A percentile compares a stretch with the other conserved stretches of the same genome.
phyloP scores from a whole-genome alignment of 768 basidiomycete species.

The Boletus sp. region DNA sequence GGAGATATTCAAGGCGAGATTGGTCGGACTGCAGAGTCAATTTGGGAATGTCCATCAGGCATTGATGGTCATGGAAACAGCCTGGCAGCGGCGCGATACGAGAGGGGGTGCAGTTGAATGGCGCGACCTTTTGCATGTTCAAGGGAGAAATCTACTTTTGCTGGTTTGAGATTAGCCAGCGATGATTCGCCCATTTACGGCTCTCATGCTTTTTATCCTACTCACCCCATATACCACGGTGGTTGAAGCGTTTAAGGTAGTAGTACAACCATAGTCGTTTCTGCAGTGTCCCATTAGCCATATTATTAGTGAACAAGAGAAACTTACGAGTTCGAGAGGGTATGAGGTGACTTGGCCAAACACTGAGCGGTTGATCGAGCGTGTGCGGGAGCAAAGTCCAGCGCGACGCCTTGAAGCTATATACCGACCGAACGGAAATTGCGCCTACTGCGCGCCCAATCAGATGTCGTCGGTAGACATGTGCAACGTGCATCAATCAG shows the following conservation, averaged over 20 bases:
- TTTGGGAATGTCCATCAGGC: constrained; percentile 62
- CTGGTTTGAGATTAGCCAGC: constrained; percentile 25
- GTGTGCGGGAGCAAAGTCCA: background rate
- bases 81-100: constrained; percentile 67
- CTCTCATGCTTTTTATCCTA: constrained; percentile 13
- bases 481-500: constrained; percentile 10
- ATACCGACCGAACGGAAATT: constrained; percentile 35
- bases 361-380: background rate
- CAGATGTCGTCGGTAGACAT: background rate
- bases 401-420: constrained; percentile 14
- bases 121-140: constrained; percentile 47
- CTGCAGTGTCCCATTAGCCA: constrained; percentile 13
- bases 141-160: constrained; percentile 29
- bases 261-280: constrained; percentile 15
- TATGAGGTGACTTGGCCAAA: background rate
- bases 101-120: constrained; percentile 55
- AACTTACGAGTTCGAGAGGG: background rate
- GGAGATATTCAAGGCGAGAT: constrained; percentile 56
- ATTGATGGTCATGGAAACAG: constrained; percentile 60
- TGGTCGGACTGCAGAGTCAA: constrained; percentile 53
- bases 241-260: constrained; percentile 11
- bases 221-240: constrained; percentile 16
- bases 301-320: background rate
- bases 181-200: background rate
- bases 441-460: constrained; percentile 21